A percentile compares a stretch with the other conserved stretches of the same genome.
These are phyloP conservation scores for Penicillium sp. DNA, from an alignment of 2,329 filamentous ascomycete genomes.

Conservation along the genomic window DNA sequence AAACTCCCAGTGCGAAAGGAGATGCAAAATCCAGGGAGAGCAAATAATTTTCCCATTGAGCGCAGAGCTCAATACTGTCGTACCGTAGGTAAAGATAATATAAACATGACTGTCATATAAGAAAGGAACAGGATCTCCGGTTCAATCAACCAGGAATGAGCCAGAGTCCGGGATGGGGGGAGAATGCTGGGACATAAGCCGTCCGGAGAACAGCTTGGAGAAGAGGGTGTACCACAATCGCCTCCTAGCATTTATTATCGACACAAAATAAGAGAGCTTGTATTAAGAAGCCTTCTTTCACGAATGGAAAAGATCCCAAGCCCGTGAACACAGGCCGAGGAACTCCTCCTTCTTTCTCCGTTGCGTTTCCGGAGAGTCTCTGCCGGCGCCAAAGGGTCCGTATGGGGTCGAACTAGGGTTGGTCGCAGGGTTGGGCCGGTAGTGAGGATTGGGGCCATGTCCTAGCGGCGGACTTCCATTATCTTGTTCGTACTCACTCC, in stretches of 20 bases:
- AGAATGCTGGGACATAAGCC: not conserved
- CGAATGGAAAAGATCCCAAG: conserved; percentile 97
- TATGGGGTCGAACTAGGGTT: conserved; percentile 48
- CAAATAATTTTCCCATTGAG: conserved; percentile 20
- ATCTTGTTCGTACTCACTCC: conserved; percentile 89
- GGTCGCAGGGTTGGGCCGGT: conserved; percentile 43
- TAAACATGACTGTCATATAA: conserved; percentile 27
- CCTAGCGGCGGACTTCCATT: conserved; percentile 84
- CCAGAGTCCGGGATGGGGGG: not conserved
- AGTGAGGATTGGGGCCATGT: conserved; percentile 63
- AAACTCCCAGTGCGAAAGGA: conserved; percentile 18
- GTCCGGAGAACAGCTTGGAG: not conserved
- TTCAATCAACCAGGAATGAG: conserved; percentile 17
- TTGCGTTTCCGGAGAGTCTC: conserved; percentile 82
- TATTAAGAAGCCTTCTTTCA: conserved; percentile 48
- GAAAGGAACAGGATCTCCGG: conserved; percentile 5
- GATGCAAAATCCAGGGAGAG: conserved; percentile 19
- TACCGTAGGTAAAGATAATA: conserved; percentile 20
- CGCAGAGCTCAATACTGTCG: conserved; percentile 20
- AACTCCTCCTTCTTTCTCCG: conserved; percentile 92
- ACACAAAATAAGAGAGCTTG: not conserved
- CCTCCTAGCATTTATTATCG: not conserved
- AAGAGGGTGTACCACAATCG: not conserved
- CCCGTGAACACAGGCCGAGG: conserved; percentile 78
- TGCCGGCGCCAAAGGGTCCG: conserved; percentile 78